phyloP scores from a whole-genome alignment of 2,329 filamentous ascomycete genomes.

The Trichoderma lentiforme region DNA sequence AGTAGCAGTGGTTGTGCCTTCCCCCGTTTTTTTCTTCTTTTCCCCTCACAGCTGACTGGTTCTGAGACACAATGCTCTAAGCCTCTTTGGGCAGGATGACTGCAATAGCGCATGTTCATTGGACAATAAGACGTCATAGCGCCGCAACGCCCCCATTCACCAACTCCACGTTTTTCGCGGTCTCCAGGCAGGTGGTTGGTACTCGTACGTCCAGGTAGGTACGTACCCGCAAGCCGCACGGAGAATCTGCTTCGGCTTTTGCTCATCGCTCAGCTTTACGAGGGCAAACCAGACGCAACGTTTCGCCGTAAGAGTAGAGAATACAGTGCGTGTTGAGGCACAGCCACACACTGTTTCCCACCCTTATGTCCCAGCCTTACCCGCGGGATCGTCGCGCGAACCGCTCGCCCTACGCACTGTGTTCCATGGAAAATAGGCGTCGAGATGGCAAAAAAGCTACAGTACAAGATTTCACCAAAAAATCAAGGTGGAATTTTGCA shows the following conservation, averaged over 20 bases:
- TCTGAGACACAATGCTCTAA: background rate
- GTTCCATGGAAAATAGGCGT: background rate
- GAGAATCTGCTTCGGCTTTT: background rate
- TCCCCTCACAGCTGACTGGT: slow-evolving; percentile 3
- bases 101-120: background rate
- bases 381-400: background rate
- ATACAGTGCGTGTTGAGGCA: background rate
- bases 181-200: background rate
- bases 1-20: background rate
- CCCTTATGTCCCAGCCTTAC: background rate
- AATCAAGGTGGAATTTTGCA: background rate
- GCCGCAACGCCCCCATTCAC: background rate
- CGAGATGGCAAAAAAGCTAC: background rate
- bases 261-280: background rate
- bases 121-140: slow-evolving; percentile 1
- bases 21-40: background rate
- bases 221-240: background rate
- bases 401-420: background rate
- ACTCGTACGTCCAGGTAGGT: background rate
- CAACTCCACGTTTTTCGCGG: background rate
- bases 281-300: background rate
- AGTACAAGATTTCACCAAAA: background rate
- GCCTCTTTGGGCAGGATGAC: slow-evolving; percentile 7
- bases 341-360: background rate
- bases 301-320: background rate